Evolutionary conservation across 2,329 filamentous ascomycete genomes (phyloP), one percentile per base, ranked within the genome.

Genomic region (Coleophoma crateriformis): DNA sequence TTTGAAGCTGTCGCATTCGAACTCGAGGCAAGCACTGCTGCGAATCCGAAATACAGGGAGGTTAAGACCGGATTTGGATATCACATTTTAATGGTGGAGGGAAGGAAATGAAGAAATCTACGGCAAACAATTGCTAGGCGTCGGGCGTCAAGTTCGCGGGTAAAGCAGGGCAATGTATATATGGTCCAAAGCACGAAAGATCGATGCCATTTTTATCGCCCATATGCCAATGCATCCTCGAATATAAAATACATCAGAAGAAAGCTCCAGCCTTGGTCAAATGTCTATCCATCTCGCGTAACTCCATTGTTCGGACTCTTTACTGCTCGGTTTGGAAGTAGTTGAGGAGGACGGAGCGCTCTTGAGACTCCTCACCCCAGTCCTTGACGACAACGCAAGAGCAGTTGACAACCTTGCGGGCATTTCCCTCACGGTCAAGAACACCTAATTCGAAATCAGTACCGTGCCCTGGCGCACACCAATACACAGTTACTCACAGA

Each of bases 331-430:
- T 96, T 82, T 96, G 88, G 91, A 99, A 97, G 88, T 99, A 99
- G 87, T 99, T 96, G 76, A 99, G 90, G 73, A 99, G 88, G 77
- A 97, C 90, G 70, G 86, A 90, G 72, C 94, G 91, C 85, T 99
- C 94, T 81, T 95, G 91, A 64, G 88, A 95, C 82, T 99, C 94
- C 85, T 97, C 94, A 84, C 94, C 94, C 94, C 94, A 99, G 77
- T 99, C 91, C 82, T 94, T 92, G 70, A 99, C 94, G 58, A 99
- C 94, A 68, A 99, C 94, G 83, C 94, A 97, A 71, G 92, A 97
- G 90, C 94, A 99, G 88, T 99, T 99, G 81, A 99, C 94, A 65
- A 99, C 92, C 87, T 99, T 99, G 78, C 94, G 89, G 69, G 94
- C 90, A 78, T 99, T 99, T 68, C 94, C 94, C 79, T 99, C 94